Evolutionary conservation across 2,329 filamentous ascomycete species (phyloP), one percentile per base, ranked within the genome.

Genomic region (Arthrobotrys entomopaga): DNA sequence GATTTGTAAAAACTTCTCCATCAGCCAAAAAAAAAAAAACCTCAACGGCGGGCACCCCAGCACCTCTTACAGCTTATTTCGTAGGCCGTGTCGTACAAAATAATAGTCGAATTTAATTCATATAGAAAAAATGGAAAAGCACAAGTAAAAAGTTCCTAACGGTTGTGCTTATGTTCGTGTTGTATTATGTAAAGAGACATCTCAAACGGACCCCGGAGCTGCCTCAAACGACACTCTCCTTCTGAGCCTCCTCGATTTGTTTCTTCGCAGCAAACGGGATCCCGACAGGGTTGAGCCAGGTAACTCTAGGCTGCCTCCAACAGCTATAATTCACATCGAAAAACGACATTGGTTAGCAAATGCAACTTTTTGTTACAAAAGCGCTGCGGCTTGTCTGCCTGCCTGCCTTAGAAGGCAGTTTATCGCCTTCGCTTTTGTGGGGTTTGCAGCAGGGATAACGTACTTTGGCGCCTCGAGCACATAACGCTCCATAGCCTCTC

Each of bases 401-500:
- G 49, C 49, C 42, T 61, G 56, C 69, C 46, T n/a, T 19, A 15
- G 22, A 58, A 38, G 58, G 16, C 40, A 63, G n/a, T 46, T 46
- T 46, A 46, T 46, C 11, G 7, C 20, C 8, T n/a, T 22, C 11
- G 16, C 2, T 11, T n/a, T 56, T 22, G 34, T 20, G 29, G 29
- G 46, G 26, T 19, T 59, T n/a, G 22, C 13, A 20, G 20, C 34
- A 29, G 26, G 19, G 38, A 16, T 13, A 49, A 66, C 75, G 53
- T 77, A 77, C 78, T 77, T 79, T 58, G 78, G 78, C 57, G 78
- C 78, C 67, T 79, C 78, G 19, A 78, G 65, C 38, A 87, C 87
- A 80, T 89, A 93, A 86, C 93, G 89, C 79, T 93, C 92, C 95
- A 99, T 99, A 11, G 93, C 93, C 82, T 97, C 94, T 77, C 95